Evolutionary conservation across 2,329 filamentous ascomycete species (phyloP).

Genomic region (Tolypocladium tropicale): DNA sequence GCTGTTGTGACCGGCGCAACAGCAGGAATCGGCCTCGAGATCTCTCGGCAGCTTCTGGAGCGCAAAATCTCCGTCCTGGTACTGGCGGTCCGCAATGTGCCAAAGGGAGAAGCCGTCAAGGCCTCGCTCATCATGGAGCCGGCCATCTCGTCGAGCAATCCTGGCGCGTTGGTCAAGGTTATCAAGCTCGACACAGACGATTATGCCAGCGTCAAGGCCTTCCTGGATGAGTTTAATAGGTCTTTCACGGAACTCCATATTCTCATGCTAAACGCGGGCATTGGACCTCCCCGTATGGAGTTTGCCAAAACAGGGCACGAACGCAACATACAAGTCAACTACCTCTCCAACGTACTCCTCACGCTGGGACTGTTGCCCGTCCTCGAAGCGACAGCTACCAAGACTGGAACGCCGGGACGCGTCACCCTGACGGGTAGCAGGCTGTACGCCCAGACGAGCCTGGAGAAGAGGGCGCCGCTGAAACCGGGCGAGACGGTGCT

Average conservation of each 20-base stretch:
- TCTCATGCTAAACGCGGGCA: not conserved
- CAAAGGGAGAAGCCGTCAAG: not conserved
- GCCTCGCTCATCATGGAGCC: slow-evolving; percentile 8
- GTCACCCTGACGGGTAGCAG: not conserved
- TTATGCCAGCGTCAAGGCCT: not conserved
- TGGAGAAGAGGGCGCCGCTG: not conserved
- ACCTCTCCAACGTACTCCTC: slow-evolving; percentile 15
- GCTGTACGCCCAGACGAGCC: not conserved
- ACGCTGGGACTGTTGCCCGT: slow-evolving; percentile 9
- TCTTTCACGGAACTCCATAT: not conserved
- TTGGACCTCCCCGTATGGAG: slow-evolving; percentile 11
- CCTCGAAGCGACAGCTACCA: slow-evolving; percentile 6
- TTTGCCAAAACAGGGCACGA: slow-evolving; percentile 10
- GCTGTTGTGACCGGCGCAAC: slow-evolving; percentile 38
- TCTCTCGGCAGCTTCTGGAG: slow-evolving; percentile 26
- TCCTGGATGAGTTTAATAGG: not conserved
- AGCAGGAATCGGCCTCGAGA: slow-evolving; percentile 33
- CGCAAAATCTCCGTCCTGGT: slow-evolving; percentile 29
- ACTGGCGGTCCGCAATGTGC: slow-evolving; percentile 26
- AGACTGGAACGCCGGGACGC: not conserved
- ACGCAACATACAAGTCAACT: slow-evolving; percentile 16
- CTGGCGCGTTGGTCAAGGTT: not conserved
- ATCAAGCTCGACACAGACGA: not conserved
- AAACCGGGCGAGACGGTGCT: not conserved
- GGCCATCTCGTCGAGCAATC: not conserved